Percentiles rank a stretch among this genome's conserved stretches.
These are phyloP conservation scores for Ehretia macrophylla DNA, from an alignment of 257 asterid species.

Conservation along the genomic window DNA sequence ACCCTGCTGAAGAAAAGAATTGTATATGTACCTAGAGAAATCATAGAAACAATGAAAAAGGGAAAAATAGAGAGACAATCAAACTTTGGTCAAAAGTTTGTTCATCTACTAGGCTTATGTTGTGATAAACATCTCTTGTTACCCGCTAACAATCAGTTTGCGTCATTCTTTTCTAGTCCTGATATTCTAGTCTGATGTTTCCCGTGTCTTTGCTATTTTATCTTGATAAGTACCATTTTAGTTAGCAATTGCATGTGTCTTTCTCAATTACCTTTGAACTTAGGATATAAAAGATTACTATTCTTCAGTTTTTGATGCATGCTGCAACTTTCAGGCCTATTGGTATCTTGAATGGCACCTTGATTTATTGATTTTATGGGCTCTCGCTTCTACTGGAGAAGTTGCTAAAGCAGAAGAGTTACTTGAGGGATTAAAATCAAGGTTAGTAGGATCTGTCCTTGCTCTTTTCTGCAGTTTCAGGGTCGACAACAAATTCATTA, in stretches of 20 bases:
- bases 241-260: no score
- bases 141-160: background rate
- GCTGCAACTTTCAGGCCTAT: slow-evolving; percentile 38
- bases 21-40: no score
- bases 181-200: background rate
- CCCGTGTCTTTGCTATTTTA: background rate
- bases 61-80: no score
- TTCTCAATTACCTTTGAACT: no score
- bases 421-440: slow-evolving; percentile 59
- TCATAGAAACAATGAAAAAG: no score
- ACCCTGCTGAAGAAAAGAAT: no score
- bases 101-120: background rate
- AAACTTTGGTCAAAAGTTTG: no score
- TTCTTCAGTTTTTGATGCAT: background rate
- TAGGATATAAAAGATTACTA: no score
- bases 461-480: background rate
- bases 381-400: slow-evolving; percentile 49
- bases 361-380: slow-evolving; percentile 81
- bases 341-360: slow-evolving; percentile 98
- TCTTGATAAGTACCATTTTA: no score
- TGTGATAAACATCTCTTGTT: background rate
- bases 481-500: slow-evolving; percentile 1
- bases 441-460: slow-evolving; percentile 30
- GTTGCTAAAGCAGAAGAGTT: slow-evolving; percentile 60
- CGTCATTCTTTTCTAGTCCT: background rate